Base-by-base conservation (phyloP, 2,329 filamentous ascomycete species). In the Cytospora piceicola region DNA sequence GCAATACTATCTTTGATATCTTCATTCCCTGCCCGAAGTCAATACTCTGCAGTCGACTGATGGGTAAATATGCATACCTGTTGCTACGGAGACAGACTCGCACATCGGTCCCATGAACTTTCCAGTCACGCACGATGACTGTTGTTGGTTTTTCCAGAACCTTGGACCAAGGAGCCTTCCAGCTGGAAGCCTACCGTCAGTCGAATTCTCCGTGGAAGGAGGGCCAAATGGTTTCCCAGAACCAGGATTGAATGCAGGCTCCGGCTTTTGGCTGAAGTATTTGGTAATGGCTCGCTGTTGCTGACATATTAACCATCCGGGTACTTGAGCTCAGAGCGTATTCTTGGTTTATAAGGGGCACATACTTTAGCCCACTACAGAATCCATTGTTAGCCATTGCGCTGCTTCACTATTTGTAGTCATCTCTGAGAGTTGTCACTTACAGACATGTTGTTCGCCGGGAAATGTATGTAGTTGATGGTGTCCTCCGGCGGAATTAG, bases 391-490 rank as follows among this genome's bases (percentile, higher is more conserved):
- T 3, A 60, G n/a, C 34, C 27, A 0, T 12, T 1, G 4, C 15
- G 32, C 6, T 2, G 2, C 5, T 7, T 9, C 34, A n/a, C 1
- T 7, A 1, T 46, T n/a, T 12, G 63, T 61, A n/a, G n/a, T n/a
- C n/a, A 2, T 24, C 64, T 0, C 7, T 53, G 1, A 2, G 2
- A 4, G 20, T 24, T 8, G 36, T 39, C 27, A 63, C 66, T 65
- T 64, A 70, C 70, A 49, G 63, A 34, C 70, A 72, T 72, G 56
- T 71, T 72, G 46, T 72, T 72, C 1, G 66, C 56, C 0, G 70
- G 70, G 1, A 72, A 56, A 56, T 72, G 70, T 34, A 71, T 68
- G 42, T 71, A 71, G 30, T 63, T 67, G n/a, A 67, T 60, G 9
- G 63, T 67, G 9, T 53, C 56, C 30, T 53, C 22, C 0, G 66